Conservation (phyloP, 495 filamentous ascomycete species). For the Barbatosphaeria neglecta region DNA sequence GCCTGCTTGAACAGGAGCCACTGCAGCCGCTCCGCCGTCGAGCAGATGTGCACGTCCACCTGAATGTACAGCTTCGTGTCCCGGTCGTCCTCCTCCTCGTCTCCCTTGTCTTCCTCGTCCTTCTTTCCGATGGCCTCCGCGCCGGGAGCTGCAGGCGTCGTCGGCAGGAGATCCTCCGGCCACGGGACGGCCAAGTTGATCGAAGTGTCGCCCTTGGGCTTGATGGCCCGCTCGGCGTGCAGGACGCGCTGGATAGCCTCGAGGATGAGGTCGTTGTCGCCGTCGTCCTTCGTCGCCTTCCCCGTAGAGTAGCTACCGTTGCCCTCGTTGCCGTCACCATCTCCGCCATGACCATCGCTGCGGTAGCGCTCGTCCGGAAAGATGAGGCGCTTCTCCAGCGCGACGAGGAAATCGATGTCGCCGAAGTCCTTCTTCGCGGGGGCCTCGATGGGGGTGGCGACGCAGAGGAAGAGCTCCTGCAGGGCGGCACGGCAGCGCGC, state of each 20-base stretch:
- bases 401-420: slow-evolving; percentile 50
- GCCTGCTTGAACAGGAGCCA: slow-evolving; percentile 53
- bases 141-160: neutral
- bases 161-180: slow-evolving; percentile 16
- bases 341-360: too few species aligned
- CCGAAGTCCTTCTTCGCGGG: slow-evolving; percentile 45
- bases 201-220: slow-evolving; percentile 10
- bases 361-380: too few species aligned
- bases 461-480: slow-evolving; percentile 30
- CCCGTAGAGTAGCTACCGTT: too few species aligned
- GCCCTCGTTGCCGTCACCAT: neutral
- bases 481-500: slow-evolving; percentile 27
- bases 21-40: slow-evolving; percentile 23
- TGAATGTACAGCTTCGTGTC: slow-evolving; percentile 36
- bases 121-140: too few species aligned
- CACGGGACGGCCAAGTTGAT: slow-evolving; percentile 40
- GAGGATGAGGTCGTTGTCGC: slow-evolving; percentile 3
- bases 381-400: slow-evolving; percentile 15
- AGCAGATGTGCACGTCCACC: slow-evolving; percentile 49
- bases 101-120: neutral
- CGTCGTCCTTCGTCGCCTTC: neutral
- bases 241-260: slow-evolving; percentile 14
- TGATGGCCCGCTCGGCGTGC: slow-evolving; percentile 15
- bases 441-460: slow-evolving; percentile 39
- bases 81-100: slow-evolving; percentile 4